Evolutionary conservation across 495 filamentous ascomycete species (phyloP), one percentile per base, ranked within the genome.

Genomic region (Aspergillus carlsbadensis): DNA sequence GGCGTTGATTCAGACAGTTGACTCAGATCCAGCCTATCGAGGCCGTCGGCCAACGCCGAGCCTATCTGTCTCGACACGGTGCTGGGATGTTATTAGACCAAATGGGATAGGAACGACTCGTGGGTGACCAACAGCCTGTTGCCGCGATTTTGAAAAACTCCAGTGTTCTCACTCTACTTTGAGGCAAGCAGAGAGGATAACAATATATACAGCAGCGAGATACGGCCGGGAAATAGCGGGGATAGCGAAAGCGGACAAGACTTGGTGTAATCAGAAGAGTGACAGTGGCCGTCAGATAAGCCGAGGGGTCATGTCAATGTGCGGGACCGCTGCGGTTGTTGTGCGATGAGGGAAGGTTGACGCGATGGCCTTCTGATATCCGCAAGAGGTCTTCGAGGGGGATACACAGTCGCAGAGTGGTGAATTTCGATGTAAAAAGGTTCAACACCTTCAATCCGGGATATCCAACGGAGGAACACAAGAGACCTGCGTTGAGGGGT

Each of bases 51-150:
- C 75, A 78, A 74, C 70, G 74, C 71, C 72, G 73, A 74, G 70
- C 70, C 71, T 74, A 65, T 71, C 71, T 75, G 74, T 76, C 74
- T 76, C 73, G 75, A 77, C 74, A 78, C 74, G 75, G 73, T 78
- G 75, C 69, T 72, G 73, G 74, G 69, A 64, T 73, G 62, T 54
- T 52, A 54, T 45, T 37, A 54, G 45, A 57, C 65, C 61, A 58
- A 40, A 13, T 36, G 14, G 18, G 34, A 13, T 29, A n/a, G 22
- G 24, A 40, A 21, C 24, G 49, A 14, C 18, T 42, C 24, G 36
- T 21, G 48, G 29, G 35, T 39, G 48, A 51, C 36, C 48, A 49
- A 49, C 45, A 49, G 45, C 31, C 45, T 49, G 31, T 49, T 49
- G 31, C 45, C 31, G 13, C 45, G 45, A 49, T 35, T 26, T 21